phyloP scores from a whole-genome alignment of 768 basidiomycete genomes.

The Podaxis sp. region DNA sequence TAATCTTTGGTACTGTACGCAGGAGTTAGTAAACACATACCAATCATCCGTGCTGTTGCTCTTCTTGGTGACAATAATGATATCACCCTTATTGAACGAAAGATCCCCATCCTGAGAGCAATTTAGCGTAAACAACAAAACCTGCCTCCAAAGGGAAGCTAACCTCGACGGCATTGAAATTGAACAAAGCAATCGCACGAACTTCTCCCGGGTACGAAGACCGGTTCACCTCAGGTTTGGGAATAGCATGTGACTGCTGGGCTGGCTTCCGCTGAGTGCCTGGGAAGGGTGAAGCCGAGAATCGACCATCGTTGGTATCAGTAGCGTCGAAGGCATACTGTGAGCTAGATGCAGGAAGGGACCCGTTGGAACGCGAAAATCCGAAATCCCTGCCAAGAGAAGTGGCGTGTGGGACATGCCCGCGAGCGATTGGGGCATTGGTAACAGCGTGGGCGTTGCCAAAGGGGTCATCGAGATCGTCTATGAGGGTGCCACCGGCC shows the following conservation, averaged over 20 bases:
- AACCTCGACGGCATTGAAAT: constrained; percentile 73
- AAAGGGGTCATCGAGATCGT: constrained; percentile 11
- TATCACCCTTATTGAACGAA: constrained; percentile 71
- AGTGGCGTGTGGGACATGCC: neutral
- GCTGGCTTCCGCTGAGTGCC: neutral
- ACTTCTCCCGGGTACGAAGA: constrained; percentile 52
- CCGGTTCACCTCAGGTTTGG: constrained; percentile 44
- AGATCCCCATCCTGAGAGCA: constrained; percentile 61
- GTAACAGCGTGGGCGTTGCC: neutral
- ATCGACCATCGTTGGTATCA: neutral
- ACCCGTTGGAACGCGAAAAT: neutral
- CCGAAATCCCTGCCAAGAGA: constrained; percentile 1
- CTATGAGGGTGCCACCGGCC: neutral
- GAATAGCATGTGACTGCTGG: constrained; percentile 23
- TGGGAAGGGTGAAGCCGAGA: neutral
- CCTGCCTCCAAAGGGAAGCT: constrained; percentile 12
- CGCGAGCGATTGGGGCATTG: neutral
- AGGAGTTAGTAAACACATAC: constrained; percentile 29
- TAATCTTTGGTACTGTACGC: neutral
- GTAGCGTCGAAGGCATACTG: neutral
- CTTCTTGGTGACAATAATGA: constrained; percentile 65
- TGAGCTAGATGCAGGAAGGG: neutral
- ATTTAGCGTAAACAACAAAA: constrained; percentile 3
- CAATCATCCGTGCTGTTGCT: constrained; percentile 74
- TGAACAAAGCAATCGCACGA: constrained; percentile 69